phyloP scores from a whole-genome alignment of 139 green algal species.

The Bryopsis sp. region DNA sequence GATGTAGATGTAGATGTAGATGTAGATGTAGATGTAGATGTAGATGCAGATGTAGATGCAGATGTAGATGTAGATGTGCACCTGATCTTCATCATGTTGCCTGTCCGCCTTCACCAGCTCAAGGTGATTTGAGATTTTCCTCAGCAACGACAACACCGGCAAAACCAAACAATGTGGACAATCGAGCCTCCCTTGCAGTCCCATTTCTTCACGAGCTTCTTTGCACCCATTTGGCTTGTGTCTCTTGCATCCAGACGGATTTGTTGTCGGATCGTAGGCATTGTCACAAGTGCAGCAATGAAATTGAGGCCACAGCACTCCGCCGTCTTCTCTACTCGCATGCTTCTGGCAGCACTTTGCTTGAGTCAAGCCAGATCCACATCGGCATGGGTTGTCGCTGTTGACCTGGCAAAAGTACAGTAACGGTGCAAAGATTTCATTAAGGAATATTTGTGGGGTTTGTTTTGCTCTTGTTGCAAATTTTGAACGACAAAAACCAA shows the following conservation, averaged over 20 bases:
- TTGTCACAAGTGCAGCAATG: slow-evolving; percentile 45
- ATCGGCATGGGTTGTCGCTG: slow-evolving; percentile 34
- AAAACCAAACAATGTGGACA: slow-evolving; percentile 63
- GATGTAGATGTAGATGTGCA: too few species aligned
- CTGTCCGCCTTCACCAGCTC: slow-evolving; percentile 50
- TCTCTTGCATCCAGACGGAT: slow-evolving; percentile 40
- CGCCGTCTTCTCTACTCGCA: slow-evolving; percentile 24
- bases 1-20: too few species aligned
- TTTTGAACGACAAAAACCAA: background rate
- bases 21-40: too few species aligned
- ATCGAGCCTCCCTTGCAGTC: too few species aligned
- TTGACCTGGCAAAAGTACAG: background rate
- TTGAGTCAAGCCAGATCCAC: slow-evolving; percentile 14
- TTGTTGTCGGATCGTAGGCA: slow-evolving; percentile 15
- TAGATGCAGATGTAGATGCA: too few species aligned
- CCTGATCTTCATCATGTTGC: slow-evolving; percentile 18
- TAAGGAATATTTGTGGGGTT: background rate
- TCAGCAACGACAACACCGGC: slow-evolving; percentile 42
- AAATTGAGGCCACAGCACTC: slow-evolving; percentile 52
- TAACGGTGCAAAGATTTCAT: background rate
- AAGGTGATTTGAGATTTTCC: slow-evolving; percentile 68
- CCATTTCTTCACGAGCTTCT: background rate
- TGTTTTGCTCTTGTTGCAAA: background rate
- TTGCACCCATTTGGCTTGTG: slow-evolving; percentile 51
- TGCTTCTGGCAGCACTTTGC: slow-evolving; percentile 31